Evolutionary conservation across 805 yeast genomes (phyloP).

Genomic region (Zygosaccharomyces lentus): DNA sequence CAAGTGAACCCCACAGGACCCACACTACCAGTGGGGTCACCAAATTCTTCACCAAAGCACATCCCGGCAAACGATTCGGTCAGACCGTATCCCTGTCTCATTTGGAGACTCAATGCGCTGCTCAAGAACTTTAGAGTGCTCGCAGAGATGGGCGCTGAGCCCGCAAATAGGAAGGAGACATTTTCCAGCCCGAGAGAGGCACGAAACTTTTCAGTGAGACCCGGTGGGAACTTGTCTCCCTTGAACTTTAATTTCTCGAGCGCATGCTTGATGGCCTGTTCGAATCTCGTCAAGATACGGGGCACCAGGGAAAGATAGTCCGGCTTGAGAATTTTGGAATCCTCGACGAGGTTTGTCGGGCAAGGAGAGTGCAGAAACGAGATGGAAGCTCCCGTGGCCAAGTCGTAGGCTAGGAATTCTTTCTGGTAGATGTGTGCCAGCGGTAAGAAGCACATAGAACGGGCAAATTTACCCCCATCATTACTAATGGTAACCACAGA

Average conservation of each 20-base stretch:
- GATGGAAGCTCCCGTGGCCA: constrained; percentile 45
- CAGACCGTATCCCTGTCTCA: constrained; percentile 70
- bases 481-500: constrained; percentile 28
- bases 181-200: constrained; percentile 47
- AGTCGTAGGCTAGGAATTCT: constrained; percentile 39
- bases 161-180: constrained; percentile 41
- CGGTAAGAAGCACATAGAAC: constrained; percentile 46
- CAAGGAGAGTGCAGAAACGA: constrained; percentile 55
- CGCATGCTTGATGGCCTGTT: constrained; percentile 50
- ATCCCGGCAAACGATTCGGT: constrained; percentile 71
- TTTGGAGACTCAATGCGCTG: constrained; percentile 52
- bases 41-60: constrained; percentile 42
- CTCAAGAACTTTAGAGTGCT: constrained; percentile 58
- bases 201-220: constrained; percentile 42
- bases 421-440: constrained; percentile 59
- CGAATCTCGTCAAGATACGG: constrained; percentile 57
- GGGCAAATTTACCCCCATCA: constrained; percentile 21
- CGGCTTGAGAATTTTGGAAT: constrained; percentile 53
- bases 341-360: constrained; percentile 53
- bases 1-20: constrained; percentile 54
- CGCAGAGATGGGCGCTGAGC: constrained; percentile 69
- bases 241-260: constrained; percentile 11
- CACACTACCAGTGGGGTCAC: constrained; percentile 48
- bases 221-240: constrained; percentile 19
- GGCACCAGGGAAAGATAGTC: constrained; percentile 56